Base-by-base conservation (phyloP, 1,284 basidiomycete genomes). In the Cronartium ribicola region DNA sequence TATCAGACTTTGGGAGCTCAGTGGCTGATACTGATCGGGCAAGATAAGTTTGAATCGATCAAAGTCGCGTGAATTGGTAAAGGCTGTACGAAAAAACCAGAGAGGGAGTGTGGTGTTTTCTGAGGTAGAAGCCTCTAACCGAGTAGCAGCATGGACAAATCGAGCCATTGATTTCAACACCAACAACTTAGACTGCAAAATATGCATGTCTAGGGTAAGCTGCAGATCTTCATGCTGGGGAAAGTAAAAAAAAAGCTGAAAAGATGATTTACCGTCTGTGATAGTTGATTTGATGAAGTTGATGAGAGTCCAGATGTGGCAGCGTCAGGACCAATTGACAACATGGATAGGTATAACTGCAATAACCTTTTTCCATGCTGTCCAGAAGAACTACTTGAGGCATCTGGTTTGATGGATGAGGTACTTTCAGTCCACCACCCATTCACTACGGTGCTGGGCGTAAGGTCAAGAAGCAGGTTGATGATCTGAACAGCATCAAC, bases 401-500 rank as follows among this genome's bases (percentile, higher is more conserved):
- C 57, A 62, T 17, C 10, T 20, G 60, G 22, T 8, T 43, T 20
- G 10, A 67, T 73, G 36, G 44, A 60, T 3, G 73, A n/a, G 36
- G 75, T 46, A 11, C 22, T 51, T n/a, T 63, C 22, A 11, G 65
- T 43, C 3, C 85, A 85, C 89, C 91, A 93, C 1, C 88, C 88
- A 62, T 84, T 83, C 1, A 89, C 86, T 14, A 94, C 86, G 8
- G 85, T 83, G 14, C 85, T 83, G 0, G 93, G 91, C 3, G 90
- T 86, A 65, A 85, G 80, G 44, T 90, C 88, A 2, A 98, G 84
- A 44, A 94, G 85, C 14, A 96, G 81, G 79, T 91, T 87, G 65
- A 98, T 82, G 76, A 94, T 87, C 37, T 88, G 87, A 76, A 95
- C 85, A 0, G 93, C 92, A 80, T 98, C 95, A 60, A 97, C 85